These are phyloP conservation scores for Phytophthora uliginosa DNA, from an alignment of 352 stramenopile species.

Conservation along the genomic window DNA sequence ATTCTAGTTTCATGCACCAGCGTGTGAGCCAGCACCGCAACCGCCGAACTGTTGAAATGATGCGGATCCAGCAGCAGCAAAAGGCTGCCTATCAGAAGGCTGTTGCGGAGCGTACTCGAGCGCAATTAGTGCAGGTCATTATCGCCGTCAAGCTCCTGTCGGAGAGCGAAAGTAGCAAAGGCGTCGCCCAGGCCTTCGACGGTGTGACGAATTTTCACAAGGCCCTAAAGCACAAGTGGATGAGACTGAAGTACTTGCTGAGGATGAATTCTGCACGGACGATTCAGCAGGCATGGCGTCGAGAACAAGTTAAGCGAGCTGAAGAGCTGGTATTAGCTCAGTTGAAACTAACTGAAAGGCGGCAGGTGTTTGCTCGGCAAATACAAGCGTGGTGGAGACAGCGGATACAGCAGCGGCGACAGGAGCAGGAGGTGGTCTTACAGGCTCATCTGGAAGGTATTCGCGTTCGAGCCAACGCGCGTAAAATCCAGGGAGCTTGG, in stretches of 20 bases:
- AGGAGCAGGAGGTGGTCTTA: conserved; percentile 19
- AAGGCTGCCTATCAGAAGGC: conserved; percentile 25
- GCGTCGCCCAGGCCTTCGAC: conserved; percentile 16
- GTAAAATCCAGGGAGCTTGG: conserved; percentile 19
- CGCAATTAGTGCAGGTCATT: conserved; percentile 44
- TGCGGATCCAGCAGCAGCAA: conserved; percentile 28
- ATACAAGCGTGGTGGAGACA: conserved; percentile 35
- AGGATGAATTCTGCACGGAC: conserved; percentile 18
- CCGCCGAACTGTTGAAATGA: conserved; percentile 20
- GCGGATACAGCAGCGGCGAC: conserved; percentile 12
- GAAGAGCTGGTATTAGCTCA: conserved; percentile 17
- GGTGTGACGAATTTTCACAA: conserved; percentile 22
- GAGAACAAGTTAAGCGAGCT: conserved; percentile 21
- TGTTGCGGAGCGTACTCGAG: conserved; percentile 33
- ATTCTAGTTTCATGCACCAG: conserved; percentile 34
- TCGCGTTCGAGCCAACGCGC: conserved; percentile 3
- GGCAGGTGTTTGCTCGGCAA: conserved; percentile 18
- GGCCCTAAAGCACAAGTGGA: conserved; percentile 4
- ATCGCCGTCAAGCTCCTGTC: conserved; percentile 46
- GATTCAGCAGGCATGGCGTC: conserved; percentile 36
- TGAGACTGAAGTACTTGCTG: conserved; percentile 31
- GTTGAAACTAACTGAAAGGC: conserved; percentile 16
- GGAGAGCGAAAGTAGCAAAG: conserved; percentile 26
- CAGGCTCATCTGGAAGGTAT: conserved; percentile 9
- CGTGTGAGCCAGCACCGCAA: conserved; percentile 29